Percentiles rank a stretch among this genome's conserved stretches.
Conservation (phyloP, 352 stramenopile genomes). For the Pilasporangium apinafurcum region DNA sequence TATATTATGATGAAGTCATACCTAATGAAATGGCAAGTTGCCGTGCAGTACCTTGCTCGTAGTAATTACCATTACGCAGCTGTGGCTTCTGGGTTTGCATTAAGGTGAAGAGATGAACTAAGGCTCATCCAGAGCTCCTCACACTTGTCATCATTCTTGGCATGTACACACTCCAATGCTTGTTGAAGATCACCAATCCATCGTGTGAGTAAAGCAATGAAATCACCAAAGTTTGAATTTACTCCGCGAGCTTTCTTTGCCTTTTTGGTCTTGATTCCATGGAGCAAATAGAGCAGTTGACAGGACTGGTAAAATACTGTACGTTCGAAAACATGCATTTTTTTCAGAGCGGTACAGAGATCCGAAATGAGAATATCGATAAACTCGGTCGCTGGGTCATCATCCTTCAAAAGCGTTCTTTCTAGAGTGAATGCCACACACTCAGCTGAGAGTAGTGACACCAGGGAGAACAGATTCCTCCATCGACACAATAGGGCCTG, state of each 20-base stretch:
- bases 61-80: slow-evolving; percentile 16
- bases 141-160: slow-evolving; percentile 33
- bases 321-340: slow-evolving; percentile 54
- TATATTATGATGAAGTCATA: too few species aligned
- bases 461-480: slow-evolving; percentile 67
- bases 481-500: slow-evolving; percentile 47
- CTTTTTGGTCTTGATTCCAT: slow-evolving; percentile 22
- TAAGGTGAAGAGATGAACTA: slow-evolving; percentile 13
- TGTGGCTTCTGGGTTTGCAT: slow-evolving; percentile 9
- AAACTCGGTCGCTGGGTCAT: slow-evolving; percentile 34
- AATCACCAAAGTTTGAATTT: too few species aligned
- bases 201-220: too few species aligned
- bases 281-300: slow-evolving; percentile 47
- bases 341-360: slow-evolving; percentile 31
- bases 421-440: slow-evolving; percentile 62
- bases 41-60: too few species aligned
- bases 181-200: slow-evolving; percentile 35
- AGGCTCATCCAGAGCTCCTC: slow-evolving; percentile 42
- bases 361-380: slow-evolving; percentile 37
- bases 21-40: too few species aligned
- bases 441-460: slow-evolving; percentile 49
- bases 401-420: slow-evolving; percentile 26
- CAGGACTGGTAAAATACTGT: slow-evolving; percentile 56
- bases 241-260: slow-evolving; percentile 15
- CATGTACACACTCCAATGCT: slow-evolving; percentile 24